Conservation (phyloP, 78 protist species). For the Cavenderia fasciculata region DNA sequence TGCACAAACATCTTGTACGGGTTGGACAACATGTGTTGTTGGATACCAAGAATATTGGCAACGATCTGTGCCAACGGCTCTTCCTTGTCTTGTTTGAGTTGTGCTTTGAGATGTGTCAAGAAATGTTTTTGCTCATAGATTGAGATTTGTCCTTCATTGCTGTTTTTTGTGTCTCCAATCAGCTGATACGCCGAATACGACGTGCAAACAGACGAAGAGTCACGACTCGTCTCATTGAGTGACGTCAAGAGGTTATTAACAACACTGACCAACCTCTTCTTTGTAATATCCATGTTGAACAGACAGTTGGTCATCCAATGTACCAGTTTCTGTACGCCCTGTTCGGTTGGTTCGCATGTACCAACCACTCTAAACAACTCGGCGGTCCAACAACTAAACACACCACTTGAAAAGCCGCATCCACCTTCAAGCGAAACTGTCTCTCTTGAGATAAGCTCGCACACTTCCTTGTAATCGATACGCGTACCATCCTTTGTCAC, state of each 20-base stretch:
- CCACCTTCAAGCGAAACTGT: not conserved
- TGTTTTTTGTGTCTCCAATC: not conserved
- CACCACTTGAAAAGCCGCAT: not conserved
- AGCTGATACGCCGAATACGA: not conserved
- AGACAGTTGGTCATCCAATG: constrained; percentile 33
- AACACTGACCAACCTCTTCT: not conserved
- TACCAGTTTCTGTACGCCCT: not conserved
- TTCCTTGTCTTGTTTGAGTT: not conserved
- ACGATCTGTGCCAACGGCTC: not conserved
- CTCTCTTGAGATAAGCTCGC: not conserved
- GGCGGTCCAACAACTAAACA: not conserved
- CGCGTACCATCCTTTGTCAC: not conserved
- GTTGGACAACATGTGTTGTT: not conserved
- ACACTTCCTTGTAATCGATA: constrained; percentile 27
- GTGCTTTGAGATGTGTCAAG: not conserved
- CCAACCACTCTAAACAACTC: constrained; percentile 24
- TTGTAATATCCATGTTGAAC: not conserved
- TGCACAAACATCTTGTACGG: constrained; percentile 20
- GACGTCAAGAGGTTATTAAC: not conserved
- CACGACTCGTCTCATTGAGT: constrained; percentile 3
- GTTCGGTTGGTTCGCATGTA: not conserved
- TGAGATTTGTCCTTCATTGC: constrained; percentile 8
- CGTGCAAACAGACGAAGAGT: constrained; percentile 1
- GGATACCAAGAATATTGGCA: not conserved
- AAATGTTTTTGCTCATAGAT: constrained; percentile 26